Evolutionary conservation across 1,284 basidiomycete genomes (phyloP), one percentile per base, ranked within the genome.

Genomic region (Moesziomyces antarcticus): DNA sequence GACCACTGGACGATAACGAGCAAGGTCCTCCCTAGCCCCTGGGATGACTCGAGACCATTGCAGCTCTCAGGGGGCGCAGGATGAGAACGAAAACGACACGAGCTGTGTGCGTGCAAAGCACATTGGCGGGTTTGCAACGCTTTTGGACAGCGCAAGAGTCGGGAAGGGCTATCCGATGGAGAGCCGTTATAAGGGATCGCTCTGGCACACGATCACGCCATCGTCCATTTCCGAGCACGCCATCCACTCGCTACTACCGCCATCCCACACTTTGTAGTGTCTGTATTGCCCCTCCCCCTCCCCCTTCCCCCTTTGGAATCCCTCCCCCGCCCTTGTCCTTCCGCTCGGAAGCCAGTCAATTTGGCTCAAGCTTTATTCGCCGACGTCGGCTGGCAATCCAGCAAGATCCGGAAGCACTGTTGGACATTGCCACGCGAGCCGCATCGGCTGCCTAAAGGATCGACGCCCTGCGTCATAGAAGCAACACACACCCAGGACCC

Each of bases 151-250:
- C 7, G 35, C 13, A 51, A 51, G 42, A 51, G 24, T 33, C 30
- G 30, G 30, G 30, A 33, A 33, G 30, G 11, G 30, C 30, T 3
- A 33, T 33, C 30, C 37, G 37, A 40, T 18, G 13, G 16, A 16
- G 27, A 30, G 13, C 30, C 18, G 44, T 51, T 67, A 67, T 67
- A 67, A 67, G 54, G 11, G 1, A 7, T 10, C 3, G 5, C n/a
- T 52, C 64, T 67, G 43, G 64, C 53, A 50, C 45, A 37, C 40
- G 44, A 61, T 43, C 57, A 67, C 63, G 63, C 63, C 37, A 59
- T 59, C 48, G 48, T 21, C 16, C 27, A 46, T 35, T 40, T 50
- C 41, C 9, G 30, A 66, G 45, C 64, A 66, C 64, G 64, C 64
- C 64, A 66, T 66, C 48, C 25, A 21, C 37, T 5, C 10, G n/a